phyloP scores from a whole-genome alignment of 2,329 filamentous ascomycete species.

The Sporothrix curviconia region DNA sequence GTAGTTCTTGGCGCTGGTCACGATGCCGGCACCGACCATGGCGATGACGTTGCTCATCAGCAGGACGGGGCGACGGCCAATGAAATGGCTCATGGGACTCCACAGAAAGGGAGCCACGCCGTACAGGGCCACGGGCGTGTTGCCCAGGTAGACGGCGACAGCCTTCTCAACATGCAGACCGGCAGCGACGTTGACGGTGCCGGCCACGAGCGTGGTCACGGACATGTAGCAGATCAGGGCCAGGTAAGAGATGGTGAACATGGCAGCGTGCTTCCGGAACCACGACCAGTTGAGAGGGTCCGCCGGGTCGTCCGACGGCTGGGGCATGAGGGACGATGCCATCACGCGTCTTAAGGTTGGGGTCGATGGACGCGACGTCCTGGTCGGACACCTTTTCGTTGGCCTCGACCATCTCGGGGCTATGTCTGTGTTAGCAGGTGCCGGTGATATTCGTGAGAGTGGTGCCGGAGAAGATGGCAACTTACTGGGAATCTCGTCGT shows the following conservation, averaged over 20 bases:
- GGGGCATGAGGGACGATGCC: conserved; percentile 48
- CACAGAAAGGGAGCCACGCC: conserved; percentile 3
- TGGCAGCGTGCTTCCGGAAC: conserved; percentile 41
- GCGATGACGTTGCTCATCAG: conserved; percentile 9
- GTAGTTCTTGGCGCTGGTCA: conserved; percentile 4
- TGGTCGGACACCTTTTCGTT: conserved; percentile 4
- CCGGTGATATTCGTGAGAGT: background rate
- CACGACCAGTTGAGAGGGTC: conserved; percentile 70
- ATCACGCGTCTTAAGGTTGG: background rate
- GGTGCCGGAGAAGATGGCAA: background rate
- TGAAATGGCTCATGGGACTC: conserved; percentile 9
- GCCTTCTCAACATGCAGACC: background rate
- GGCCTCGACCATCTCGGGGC: conserved; percentile 1
- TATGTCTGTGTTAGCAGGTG: background rate
- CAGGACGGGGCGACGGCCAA: conserved; percentile 1
- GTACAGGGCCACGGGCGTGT: conserved; percentile 4
- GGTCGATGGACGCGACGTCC: background rate
- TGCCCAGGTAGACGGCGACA: conserved; percentile 6
- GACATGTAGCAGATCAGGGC: conserved; percentile 10
- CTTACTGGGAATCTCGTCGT: conserved; percentile 1
- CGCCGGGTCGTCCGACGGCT: conserved; percentile 83
- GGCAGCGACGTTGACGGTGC: background rate
- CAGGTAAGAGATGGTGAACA: conserved; percentile 33
- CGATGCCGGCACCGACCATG: conserved; percentile 6
- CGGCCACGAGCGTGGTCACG: conserved; percentile 1